Evolutionary conservation across 495 filamentous ascomycete species (phyloP).

Genomic region (Penicillium canariense): DNA sequence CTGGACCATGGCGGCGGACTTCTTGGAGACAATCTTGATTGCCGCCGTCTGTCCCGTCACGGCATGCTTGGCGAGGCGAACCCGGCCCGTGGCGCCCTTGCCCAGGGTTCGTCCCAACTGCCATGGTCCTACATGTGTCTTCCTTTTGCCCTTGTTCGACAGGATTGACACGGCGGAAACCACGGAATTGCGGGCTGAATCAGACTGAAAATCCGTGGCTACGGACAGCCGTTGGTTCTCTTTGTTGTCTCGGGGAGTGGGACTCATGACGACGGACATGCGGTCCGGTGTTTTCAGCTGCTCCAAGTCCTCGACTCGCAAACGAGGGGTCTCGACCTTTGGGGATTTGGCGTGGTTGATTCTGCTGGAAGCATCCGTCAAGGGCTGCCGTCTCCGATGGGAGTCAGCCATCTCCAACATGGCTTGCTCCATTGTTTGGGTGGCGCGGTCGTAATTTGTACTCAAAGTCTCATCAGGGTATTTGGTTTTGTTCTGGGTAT

Average conservation of each 20-base stretch:
- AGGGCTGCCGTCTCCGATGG: conserved; percentile 42
- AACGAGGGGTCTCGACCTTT: conserved; percentile 23
- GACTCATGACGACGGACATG: conserved; percentile 39
- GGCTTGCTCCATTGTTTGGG: conserved; percentile 15
- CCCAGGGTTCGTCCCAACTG: conserved; percentile 82
- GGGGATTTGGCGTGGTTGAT: conserved; percentile 40
- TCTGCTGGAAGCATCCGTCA: conserved; percentile 48
- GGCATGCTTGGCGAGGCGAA: conserved; percentile 76
- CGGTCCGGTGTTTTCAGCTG: conserved; percentile 31
- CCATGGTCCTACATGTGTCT: conserved; percentile 88
- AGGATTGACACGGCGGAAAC: conserved; percentile 66
- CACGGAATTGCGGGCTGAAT: conserved; percentile 67
- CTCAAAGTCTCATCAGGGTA: conserved; percentile 1
- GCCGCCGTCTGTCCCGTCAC: conserved; percentile 74
- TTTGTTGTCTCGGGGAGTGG: conserved; percentile 34
- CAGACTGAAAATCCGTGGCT: conserved; percentile 48
- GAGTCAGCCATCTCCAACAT: conserved; percentile 22
- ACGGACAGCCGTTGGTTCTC: conserved; percentile 56
- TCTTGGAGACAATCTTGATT: conserved; percentile 89
- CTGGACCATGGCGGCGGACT: conserved; percentile 64
- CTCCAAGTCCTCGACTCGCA: conserved; percentile 26
- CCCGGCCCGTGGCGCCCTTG: conserved; percentile 78
- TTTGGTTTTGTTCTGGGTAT: background rate
- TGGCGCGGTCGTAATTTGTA: background rate
- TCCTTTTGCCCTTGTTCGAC: conserved; percentile 60